phyloP scores from a whole-genome alignment of 768 basidiomycete species.

The Leccinellum albellum region DNA sequence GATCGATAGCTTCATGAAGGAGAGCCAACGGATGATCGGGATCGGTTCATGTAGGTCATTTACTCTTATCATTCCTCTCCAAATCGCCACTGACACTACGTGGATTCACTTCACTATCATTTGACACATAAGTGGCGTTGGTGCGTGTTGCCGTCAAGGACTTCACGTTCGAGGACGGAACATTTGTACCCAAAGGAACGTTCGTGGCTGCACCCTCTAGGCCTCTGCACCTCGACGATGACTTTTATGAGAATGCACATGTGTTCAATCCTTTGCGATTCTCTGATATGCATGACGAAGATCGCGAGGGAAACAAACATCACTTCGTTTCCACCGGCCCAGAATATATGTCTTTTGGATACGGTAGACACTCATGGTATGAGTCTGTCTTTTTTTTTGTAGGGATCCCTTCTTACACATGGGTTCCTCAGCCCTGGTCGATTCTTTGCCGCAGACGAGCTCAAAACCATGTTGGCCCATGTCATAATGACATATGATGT shows the following conservation, averaged over 20 bases:
- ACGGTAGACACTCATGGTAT: slow-evolving; percentile 1
- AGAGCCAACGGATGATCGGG: background rate
- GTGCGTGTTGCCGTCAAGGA: slow-evolving; percentile 30
- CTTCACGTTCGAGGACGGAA: slow-evolving; percentile 37
- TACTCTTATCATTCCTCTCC: background rate
- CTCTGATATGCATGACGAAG: slow-evolving; percentile 32
- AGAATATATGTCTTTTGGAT: background rate
- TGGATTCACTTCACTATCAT: background rate
- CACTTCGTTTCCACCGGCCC: background rate
- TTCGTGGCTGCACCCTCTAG: slow-evolving; percentile 25
- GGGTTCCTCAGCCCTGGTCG: no score
- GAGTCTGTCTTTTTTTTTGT: no score
- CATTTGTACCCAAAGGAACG: slow-evolving; percentile 10
- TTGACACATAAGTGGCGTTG: slow-evolving; percentile 24
- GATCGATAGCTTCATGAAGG: background rate
- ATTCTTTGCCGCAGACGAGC: no score
- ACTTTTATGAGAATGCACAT: slow-evolving; percentile 31
- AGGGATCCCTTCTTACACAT: no score
- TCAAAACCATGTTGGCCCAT: no score
- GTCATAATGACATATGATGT: no score
- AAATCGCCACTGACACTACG: background rate
- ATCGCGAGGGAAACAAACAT: slow-evolving; percentile 27
- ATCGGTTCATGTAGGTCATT: slow-evolving; percentile 12
- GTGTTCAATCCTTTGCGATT: slow-evolving; percentile 50
- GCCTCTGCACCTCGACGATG: slow-evolving; percentile 20